phyloP scores from a whole-genome alignment of 306 rosid species.

The Geum urbanum region DNA sequence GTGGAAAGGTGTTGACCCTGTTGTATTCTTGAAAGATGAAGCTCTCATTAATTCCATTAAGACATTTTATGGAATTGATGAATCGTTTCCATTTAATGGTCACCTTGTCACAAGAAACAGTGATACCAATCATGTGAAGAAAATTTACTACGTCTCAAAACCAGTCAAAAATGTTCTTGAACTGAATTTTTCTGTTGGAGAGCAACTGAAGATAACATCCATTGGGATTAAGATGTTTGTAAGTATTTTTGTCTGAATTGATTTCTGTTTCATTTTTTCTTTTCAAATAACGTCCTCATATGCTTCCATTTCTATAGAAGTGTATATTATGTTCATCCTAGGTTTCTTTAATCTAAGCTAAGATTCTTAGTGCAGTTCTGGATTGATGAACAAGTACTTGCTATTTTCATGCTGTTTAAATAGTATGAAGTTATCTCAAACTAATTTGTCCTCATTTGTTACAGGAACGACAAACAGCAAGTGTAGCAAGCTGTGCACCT shows the following conservation, averaged over 20 bases:
- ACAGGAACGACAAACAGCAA: conserved; percentile 91
- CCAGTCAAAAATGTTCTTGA: conserved; percentile 86
- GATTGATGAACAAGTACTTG: neutral
- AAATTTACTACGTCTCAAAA: conserved; percentile 82
- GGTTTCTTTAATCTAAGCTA: neutral
- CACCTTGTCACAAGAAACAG: conserved; percentile 81
- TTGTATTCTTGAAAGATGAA: conserved; percentile 82
- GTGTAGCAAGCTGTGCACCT: conserved; percentile 73
- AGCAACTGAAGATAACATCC: conserved; percentile 93
- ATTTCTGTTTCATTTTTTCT: neutral
- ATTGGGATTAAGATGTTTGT: conserved; percentile 96
- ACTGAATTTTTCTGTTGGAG: conserved; percentile 80
- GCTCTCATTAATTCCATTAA: conserved; percentile 56
- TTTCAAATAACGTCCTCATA: neutral
- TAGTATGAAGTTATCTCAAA: conserved; percentile 9
- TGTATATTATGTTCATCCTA: neutral
- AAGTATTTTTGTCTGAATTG: conserved; percentile 43
- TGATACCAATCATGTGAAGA: conserved; percentile 72
- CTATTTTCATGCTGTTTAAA: conserved; percentile 6
- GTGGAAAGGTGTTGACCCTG: conserved; percentile 99
- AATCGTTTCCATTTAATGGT: conserved; percentile 65
- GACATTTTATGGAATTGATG: conserved; percentile 79
- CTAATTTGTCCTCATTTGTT: conserved; percentile 11
- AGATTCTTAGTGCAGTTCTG: neutral
- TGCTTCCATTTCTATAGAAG: neutral